Evolutionary conservation across 2,329 filamentous ascomycete species (phyloP), one percentile per base, ranked within the genome.

Genomic region (Cercospora sp.): DNA sequence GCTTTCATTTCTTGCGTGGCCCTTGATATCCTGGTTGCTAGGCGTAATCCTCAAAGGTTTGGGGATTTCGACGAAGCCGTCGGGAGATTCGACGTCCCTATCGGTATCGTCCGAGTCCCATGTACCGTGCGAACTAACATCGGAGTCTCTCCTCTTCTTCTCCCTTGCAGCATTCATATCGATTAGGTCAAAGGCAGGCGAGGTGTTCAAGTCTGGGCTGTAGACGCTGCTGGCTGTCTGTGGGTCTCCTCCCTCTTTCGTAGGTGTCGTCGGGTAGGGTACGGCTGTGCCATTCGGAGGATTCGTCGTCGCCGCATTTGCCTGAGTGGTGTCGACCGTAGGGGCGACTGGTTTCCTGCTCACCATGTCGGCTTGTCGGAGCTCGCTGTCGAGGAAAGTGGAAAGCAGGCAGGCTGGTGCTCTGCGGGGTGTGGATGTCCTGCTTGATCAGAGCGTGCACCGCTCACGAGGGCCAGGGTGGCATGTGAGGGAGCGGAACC

Each of bases 251-350:
- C 60, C 72, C 51, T 75, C 73, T 68, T 75, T 70, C 76, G 76
- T 76, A 2, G 83, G 81, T 0, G 80, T 79, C 2, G 78, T 79
- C 13, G 83, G 82, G 65, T 84, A 84, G 2, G 82, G 82, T 1
- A 10, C 53, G 26, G 81, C 81, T 20, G 80, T 79, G 70, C 79
- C 71, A 13, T 70, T 65, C 5, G 80, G 76, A 66, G 79, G 77
- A 6, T 76, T 77, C 8, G 33, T 42, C 13, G 48, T 57, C 31
- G 48, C 62, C 31, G 63, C 33, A 57, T 61, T 62, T 9, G 81
- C 77, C 6, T 80, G 78, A 42, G 78, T 75, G 10, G 82, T 82
- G 60, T 81, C 78, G 53, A 82, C 76, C 58, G 72, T 73, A 31
- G 75, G 75, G 13, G 77, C 74, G 28, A 79, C 76, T 7, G 81